Base-by-base conservation (phyloP, 2,329 filamentous ascomycete genomes). In the Calonectria honghensis region DNA sequence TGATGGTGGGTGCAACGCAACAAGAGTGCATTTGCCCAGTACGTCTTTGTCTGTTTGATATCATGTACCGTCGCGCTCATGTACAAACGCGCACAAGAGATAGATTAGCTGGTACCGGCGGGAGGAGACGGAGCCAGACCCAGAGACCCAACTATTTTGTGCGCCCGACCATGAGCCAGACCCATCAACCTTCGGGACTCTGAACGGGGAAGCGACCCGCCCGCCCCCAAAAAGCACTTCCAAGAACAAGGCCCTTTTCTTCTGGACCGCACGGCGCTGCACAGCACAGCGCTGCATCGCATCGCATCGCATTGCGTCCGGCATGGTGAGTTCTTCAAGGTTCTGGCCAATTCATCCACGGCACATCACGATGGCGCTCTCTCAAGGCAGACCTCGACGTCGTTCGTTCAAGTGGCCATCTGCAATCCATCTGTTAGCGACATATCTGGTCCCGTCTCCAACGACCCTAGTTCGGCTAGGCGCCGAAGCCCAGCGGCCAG, bases 341-440 rank as follows among this genome's bases (percentile, higher is more conserved):
- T 24, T 6, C 27, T 27, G 37, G 31, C 35, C 37, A 63, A 63
- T 63, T 63, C 57, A 41, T 41, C 37, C 24, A 48, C 39, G 24
- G 39, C 41, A 50, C 61, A 65, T 31, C 39, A 31, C 14, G 39
- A 54, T 29, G 51, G 39, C 27, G 41, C 45, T 65, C 61, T 11
- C 27, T 50, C 39, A 41, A 65, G 41, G 61, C 61, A 65, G 29
- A 24, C 41, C 61, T 65, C 61, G 27, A 32, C 27, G 31, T 65
- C 32, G 51, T 61, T 35, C 65, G 45, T 73, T 70, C 70, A 69
- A 77, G 76, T 74, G 78, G 71, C 75, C 79, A 77, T 73, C 78
- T 71, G 74, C 74, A 73, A 80, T 79, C 75, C 79, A 79, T 80
- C 63, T 74, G 61, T 73, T 81, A 80, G 79, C 75, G 79, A 81